Percentiles rank a stretch among this genome's conserved stretches.
Conservation (phyloP, 352 stramenopile genomes). For the Blastocystis sp. region DNA sequence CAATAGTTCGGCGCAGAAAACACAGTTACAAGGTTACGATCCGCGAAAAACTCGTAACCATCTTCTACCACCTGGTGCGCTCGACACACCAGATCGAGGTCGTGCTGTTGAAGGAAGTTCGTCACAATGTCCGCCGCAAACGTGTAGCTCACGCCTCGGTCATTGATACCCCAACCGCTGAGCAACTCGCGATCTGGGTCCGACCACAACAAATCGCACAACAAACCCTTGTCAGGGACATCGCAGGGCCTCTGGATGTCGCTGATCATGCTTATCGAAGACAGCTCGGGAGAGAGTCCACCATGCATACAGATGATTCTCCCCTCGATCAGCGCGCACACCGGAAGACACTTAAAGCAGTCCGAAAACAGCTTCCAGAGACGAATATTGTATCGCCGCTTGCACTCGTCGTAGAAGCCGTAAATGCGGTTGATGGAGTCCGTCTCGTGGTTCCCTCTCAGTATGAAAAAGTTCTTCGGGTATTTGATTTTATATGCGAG, state of each 20-base stretch:
- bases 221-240: constrained; percentile 89
- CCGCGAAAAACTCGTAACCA: constrained; percentile 83
- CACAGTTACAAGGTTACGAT: constrained; percentile 78
- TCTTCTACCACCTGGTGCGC: constrained; percentile 90
- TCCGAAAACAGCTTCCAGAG: constrained; percentile 86
- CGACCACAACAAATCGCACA: constrained; percentile 97
- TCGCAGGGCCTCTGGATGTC: constrained; percentile 78
- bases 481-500: constrained; percentile 97
- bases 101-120: constrained; percentile 94
- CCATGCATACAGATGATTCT: constrained; percentile 99
- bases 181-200: constrained; percentile 98
- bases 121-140: constrained; percentile 97
- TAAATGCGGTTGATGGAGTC: constrained; percentile 99
- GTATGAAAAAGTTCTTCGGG: constrained; percentile 95
- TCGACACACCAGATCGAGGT: constrained; percentile 95
- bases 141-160: constrained; percentile 95
- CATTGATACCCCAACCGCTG: constrained; percentile 94
- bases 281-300: constrained; percentile 91
- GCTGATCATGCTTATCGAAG: constrained; percentile 83
- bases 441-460: constrained; percentile 98
- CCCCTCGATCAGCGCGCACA: constrained; percentile 96
- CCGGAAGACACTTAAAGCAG: constrained; percentile 89
- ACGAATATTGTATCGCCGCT: constrained; percentile 83
- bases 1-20: constrained; percentile 80
- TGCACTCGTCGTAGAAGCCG: constrained; percentile 99